These are phyloP conservation scores for Cinchona pubescens DNA, from an alignment of 257 asterid genomes.

Conservation along the genomic window DNA sequence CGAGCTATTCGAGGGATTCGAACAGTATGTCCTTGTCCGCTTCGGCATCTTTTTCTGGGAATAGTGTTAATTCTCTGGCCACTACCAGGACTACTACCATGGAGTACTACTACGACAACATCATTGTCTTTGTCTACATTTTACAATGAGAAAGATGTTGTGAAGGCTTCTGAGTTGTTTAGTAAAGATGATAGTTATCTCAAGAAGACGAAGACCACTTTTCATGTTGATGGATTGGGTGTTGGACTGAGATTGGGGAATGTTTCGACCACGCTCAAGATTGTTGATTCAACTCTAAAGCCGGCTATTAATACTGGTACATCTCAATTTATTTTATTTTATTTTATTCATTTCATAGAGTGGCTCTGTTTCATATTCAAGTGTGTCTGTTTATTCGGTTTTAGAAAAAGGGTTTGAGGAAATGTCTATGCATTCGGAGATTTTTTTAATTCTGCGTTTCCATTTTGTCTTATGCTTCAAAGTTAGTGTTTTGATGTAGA, in stretches of 20 bases:
- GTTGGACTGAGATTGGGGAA: conserved; percentile 36
- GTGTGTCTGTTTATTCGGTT: not conserved
- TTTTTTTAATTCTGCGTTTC: not conserved
- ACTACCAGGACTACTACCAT: conserved; percentile 14
- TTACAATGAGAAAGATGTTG: conserved; percentile 40
- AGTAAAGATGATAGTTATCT: conserved; percentile 65
- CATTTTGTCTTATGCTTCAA: not conserved
- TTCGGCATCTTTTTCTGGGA: conserved; percentile 37
- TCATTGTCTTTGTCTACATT: conserved; percentile 27
- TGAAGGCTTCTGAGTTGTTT: conserved; percentile 39
- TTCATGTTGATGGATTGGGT: conserved; percentile 45
- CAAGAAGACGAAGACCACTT: conserved; percentile 50
- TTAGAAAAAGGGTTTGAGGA: not conserved
- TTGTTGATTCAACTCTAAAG: conserved; percentile 66
- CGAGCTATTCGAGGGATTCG: conserved; percentile 27
- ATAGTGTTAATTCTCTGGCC: conserved; percentile 40
- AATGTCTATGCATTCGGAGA: not conserved
- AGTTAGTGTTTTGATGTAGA: conserved; percentile 6
- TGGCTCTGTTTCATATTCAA: not conserved
- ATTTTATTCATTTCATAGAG: not conserved
- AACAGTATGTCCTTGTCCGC: conserved; percentile 28
- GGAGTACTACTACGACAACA: conserved; percentile 26
- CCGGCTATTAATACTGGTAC: conserved; percentile 46
- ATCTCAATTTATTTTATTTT: conserved; percentile 15
- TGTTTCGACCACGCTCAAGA: conserved; percentile 37